phyloP scores from a whole-genome alignment of 2,329 filamentous ascomycete genomes.

The Colletotrichum horii region DNA sequence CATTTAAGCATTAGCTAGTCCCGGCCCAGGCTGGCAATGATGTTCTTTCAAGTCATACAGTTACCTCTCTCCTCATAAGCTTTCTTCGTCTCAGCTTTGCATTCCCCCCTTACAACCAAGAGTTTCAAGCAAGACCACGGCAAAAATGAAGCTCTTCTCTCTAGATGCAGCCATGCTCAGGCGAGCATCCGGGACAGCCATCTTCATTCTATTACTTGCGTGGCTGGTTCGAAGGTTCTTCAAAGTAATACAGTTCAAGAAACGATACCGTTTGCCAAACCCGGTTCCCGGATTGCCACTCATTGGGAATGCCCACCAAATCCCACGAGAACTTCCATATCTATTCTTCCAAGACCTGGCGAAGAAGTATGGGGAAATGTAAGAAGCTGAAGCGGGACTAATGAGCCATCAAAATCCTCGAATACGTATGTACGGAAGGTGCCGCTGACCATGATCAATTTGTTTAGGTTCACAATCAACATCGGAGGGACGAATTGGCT shows the following conservation, averaged over 20 bases:
- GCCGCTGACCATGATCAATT: accelerated
- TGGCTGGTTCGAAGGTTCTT: background rate
- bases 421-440: no score
- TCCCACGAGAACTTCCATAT: background rate
- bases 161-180: background rate
- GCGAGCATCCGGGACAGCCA: background rate
- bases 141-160: background rate
- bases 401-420: background rate
- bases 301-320: background rate
- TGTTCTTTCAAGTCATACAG: background rate
- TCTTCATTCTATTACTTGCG: background rate
- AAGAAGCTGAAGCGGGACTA: background rate
- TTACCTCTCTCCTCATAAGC: background rate
- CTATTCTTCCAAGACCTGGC: background rate
- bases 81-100: accelerated
- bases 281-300: background rate
- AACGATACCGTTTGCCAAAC: background rate
- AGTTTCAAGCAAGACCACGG: accelerated
- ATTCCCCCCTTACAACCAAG: background rate
- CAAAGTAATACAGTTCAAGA: background rate
- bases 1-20: background rate
- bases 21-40: background rate
- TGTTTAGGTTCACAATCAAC: background rate
- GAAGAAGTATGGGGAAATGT: background rate
- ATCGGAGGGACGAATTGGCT: background rate